phyloP scores from a whole-genome alignment of 2,329 filamentous ascomycete genomes.

The Paecilomyces formosus region DNA sequence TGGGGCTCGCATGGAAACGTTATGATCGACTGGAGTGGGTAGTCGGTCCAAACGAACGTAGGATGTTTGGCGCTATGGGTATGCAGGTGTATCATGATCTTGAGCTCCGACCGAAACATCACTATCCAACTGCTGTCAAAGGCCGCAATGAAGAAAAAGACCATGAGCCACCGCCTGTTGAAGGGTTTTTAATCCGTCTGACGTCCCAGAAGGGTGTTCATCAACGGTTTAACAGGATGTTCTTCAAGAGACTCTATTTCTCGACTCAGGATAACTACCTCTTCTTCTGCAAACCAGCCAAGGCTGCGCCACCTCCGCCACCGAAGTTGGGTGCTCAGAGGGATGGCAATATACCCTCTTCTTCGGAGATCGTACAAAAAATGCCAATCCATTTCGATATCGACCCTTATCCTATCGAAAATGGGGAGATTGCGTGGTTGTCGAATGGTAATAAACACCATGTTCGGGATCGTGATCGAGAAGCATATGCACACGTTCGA shows the following conservation, averaged over 20 bases:
- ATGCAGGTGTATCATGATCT: conserved; percentile 61
- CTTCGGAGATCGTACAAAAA: conserved; percentile 47
- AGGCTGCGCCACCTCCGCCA: conserved; percentile 52
- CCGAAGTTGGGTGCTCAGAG: conserved; percentile 43
- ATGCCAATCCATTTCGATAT: conserved; percentile 56
- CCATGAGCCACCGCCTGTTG: conserved; percentile 54
- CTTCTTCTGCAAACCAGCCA: conserved; percentile 54
- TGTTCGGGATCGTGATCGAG: conserved; percentile 46
- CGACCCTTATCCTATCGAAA: conserved; percentile 52
- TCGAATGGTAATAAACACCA: conserved; percentile 38
- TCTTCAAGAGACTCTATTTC: conserved; percentile 61
- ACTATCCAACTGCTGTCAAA: conserved; percentile 51
- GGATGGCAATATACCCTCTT: conserved; percentile 44
- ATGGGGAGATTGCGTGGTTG: conserved; percentile 52
- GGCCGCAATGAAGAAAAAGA: conserved; percentile 33
- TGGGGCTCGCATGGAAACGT: conserved; percentile 61
- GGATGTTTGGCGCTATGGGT: conserved; percentile 62
- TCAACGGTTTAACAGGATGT: conserved; percentile 51
- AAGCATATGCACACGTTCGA: conserved; percentile 52
- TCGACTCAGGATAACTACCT: conserved; percentile 57
- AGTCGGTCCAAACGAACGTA: conserved; percentile 56
- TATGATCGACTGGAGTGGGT: conserved; percentile 65
- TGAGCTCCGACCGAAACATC: conserved; percentile 57
- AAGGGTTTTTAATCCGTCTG: conserved; percentile 59
- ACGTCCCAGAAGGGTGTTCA: conserved; percentile 57